Percentiles rank a stretch among this genome's conserved stretches.
Evolutionary conservation across 2,329 filamentous ascomycete genomes (phyloP).

Genomic region (Sporothrix sp.): DNA sequence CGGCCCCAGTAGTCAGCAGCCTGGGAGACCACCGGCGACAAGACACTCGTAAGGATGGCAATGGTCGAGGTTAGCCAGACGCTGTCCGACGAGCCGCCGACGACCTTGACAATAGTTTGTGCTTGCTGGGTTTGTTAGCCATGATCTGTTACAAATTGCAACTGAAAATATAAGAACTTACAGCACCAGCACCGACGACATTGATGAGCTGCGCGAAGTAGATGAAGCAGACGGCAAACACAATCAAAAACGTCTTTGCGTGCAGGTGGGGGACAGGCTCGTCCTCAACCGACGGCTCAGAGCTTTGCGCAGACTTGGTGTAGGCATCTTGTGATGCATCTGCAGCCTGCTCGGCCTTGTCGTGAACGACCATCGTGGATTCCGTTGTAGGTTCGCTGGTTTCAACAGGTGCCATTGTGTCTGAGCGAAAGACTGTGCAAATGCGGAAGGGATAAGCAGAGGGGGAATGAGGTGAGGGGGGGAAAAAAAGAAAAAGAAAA

Average conservation of each 20-base stretch:
- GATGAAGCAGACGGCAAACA: constrained; percentile 2
- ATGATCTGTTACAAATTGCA: background rate
- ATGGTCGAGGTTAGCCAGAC: constrained; percentile 29
- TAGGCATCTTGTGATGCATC: background rate
- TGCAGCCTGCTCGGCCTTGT: background rate
- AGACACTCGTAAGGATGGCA: constrained; percentile 29
- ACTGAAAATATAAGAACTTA: background rate
- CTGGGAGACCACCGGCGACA: constrained; percentile 29
- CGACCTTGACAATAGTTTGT: background rate
- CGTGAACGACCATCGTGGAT: background rate
- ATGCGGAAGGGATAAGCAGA: no score
- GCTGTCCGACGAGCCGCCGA: constrained; percentile 11
- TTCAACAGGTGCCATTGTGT: background rate
- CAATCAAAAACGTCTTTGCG: constrained; percentile 1
- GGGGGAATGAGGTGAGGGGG: background rate
- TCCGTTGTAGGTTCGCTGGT: background rate
- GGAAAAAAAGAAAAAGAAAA: background rate
- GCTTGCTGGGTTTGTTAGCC: background rate
- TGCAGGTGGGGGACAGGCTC: background rate
- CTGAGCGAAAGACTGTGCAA: background rate
- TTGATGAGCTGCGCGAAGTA: constrained; percentile 4
- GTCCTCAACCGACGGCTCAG: background rate
- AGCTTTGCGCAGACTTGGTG: background rate
- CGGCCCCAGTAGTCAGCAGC: constrained; percentile 35
- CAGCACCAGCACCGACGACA: background rate